Base-by-base conservation (phyloP, 805 yeast species). In the Kockiozyma suomiensis region DNA sequence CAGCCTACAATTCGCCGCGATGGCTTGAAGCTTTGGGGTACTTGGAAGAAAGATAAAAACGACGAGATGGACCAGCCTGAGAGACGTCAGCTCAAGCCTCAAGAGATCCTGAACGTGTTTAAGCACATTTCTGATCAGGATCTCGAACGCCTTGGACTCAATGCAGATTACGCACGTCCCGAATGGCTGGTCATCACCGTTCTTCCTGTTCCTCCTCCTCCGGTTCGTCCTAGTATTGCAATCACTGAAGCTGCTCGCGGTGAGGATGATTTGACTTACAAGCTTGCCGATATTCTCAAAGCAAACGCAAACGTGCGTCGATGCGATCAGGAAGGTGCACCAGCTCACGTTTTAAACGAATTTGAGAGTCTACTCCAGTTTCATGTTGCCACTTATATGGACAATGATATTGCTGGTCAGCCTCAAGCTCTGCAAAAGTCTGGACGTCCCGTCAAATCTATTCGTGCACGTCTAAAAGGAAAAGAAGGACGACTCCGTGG, bases 171-270 rank as follows among this genome's bases (percentile, higher is more conserved):
- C 70, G 94, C 99, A 1, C 86, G 99, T 70, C 99, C 99, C 1
- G 99, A 94, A 77, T 94, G 99, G 99, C 84, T 94, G 85, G 81
- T 94, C 62, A 83, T 94, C 67, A 91, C 98, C 1, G 98, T 94
- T n/a, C 80, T 94, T 70, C 99, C 99, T 1, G 99, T 94, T 19
- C 99, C 99, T 46, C 99, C 99, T 53, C 99, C 99, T 64, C 98
- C 97, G 37, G 99, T 94, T 35, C 87, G 99, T 75, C 99, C 99
- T 10, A 89, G 97, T 25, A 94, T 94, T 78, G 97, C 99, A 1
- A 92, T 94, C 70, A 94, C 94, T 68, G 99, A 94, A 73, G 90
- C 97, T 10, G 97, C 96, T 63, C 86, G 99, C 78, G 97, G 98
- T 69, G 99, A 94, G 75, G 99, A 94, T 83, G 99, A 94, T 81